Evolutionary conservation across 441 rosid species (phyloP), one percentile per base, ranked within the genome.

Genomic region (California macrophylla): DNA sequence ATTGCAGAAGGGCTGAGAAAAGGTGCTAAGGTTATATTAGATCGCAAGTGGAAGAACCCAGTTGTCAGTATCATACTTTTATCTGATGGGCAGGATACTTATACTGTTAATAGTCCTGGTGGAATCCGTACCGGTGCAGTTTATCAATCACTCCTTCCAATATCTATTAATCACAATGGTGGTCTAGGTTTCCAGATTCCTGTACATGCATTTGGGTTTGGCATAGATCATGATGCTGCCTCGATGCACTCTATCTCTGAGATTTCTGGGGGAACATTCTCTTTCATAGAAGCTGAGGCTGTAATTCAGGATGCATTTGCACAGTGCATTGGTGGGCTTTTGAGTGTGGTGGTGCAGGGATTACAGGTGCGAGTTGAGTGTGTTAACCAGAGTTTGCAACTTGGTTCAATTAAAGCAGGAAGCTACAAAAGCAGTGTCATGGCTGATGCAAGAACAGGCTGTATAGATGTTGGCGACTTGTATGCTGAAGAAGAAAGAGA

Each of bases 231-330:
- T 66, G 93, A 88, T 32, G 84, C 93, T 65, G 75, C 83, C 21
- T 77, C 77, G n/a, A 88, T 88, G 93, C 93, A 88, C 68, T 81
- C 87, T 0, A 85, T 88, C 40, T 77, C 89, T 0, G 89, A 86
- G 75, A 76, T 75, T 62, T 88, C 93, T 0, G 88, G 89, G 18
- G 91, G 93, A 30, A 88, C 91, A 13, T 88, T 88, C 81, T 88
- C 93, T 60, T 86, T 86, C 77, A 84, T 88, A 66, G 93, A 88
- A 76, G 79, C 89, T 5, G 93, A 88, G 70, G 79, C 72, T n/a
- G 88, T 84, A 52, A 88, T 88, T 75, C 93, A 88, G 77, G 89
- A 88, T 75, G 91, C 91, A 21, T 88, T 88, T 72, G 94, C 94
- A 1, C 94, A 86, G 78, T 88, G 94, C 74, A 88, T 88, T 66